phyloP scores from a whole-genome alignment of 2,329 filamentous ascomycete genomes.

The Monilinia fructicola region DNA sequence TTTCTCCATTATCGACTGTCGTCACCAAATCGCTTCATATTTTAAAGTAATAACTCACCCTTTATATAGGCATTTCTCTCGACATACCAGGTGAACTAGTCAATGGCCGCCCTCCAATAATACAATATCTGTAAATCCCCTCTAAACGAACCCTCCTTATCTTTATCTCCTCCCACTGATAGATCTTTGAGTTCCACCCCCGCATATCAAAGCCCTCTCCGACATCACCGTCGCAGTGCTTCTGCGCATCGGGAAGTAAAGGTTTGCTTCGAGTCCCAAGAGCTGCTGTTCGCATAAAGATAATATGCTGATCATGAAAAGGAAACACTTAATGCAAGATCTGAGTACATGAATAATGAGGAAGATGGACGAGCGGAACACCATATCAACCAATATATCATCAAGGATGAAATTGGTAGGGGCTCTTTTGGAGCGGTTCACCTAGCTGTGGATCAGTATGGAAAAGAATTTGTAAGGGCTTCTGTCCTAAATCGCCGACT shows the following conservation, averaged over 20 bases:
- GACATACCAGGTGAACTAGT: slow-evolving; percentile 46
- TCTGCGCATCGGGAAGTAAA: slow-evolving; percentile 63
- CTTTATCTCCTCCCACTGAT: slow-evolving; percentile 24
- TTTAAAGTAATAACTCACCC: slow-evolving; percentile 6
- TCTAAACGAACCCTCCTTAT: not conserved
- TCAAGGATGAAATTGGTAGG: slow-evolving; percentile 92
- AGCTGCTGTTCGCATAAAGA: not conserved
- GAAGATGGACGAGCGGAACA: slow-evolving; percentile 79
- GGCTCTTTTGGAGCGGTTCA: slow-evolving; percentile 96
- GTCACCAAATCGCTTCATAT: not conserved
- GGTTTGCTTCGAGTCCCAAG: not conserved
- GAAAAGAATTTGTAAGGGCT: slow-evolving; percentile 79
- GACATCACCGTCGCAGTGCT: slow-evolving; percentile 62
- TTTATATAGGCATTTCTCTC: slow-evolving; percentile 40
- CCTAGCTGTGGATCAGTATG: slow-evolving; percentile 84
- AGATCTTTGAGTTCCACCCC: slow-evolving; percentile 48
- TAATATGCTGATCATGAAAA: slow-evolving; percentile 16
- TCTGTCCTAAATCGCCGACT: not conserved
- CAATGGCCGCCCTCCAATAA: slow-evolving; percentile 43
- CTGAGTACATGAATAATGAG: slow-evolving; percentile 82
- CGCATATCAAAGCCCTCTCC: slow-evolving; percentile 55
- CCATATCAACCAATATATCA: slow-evolving; percentile 90
- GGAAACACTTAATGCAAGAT: slow-evolving; percentile 90
- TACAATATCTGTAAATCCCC: slow-evolving; percentile 37
- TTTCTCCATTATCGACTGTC: not conserved